These are phyloP conservation scores for Ceratocystis eucalypticola DNA, from an alignment of 2,329 filamentous ascomycete genomes.

Conservation along the genomic window DNA sequence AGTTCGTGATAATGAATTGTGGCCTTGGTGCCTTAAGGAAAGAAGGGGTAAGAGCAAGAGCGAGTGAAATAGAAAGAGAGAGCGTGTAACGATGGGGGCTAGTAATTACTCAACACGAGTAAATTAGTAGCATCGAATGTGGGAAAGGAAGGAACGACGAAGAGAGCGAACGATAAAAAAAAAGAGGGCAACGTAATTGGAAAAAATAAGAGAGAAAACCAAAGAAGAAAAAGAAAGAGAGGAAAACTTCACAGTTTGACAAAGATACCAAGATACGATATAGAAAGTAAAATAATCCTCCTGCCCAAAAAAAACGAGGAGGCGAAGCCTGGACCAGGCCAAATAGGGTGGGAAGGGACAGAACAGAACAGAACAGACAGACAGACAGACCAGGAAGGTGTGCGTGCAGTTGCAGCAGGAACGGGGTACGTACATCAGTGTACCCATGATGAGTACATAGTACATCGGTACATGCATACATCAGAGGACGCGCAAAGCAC, in stretches of 20 bases:
- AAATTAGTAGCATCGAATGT: background rate
- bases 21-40: background rate
- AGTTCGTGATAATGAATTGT: background rate
- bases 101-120: too few relatives aligned
- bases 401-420: background rate
- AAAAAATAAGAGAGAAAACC: background rate
- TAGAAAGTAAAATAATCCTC: background rate
- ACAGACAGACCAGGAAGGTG: background rate
- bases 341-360: background rate
- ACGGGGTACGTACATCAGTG: background rate
- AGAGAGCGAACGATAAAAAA: background rate
- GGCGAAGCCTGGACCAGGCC: slow-evolving; percentile 1
- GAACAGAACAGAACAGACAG: background rate
- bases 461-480: background rate
- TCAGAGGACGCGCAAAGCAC: background rate
- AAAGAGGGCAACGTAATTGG: background rate
- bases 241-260: background rate
- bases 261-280: background rate
- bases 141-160: background rate
- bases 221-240: background rate
- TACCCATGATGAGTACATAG: background rate
- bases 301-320: background rate
- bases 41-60: background rate
- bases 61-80: background rate
- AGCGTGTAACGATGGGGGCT: slow-evolving; percentile 1